These are phyloP conservation scores for Chamaenerion angustifolium DNA, from an alignment of 345 rosid genomes.

Conservation along the genomic window DNA sequence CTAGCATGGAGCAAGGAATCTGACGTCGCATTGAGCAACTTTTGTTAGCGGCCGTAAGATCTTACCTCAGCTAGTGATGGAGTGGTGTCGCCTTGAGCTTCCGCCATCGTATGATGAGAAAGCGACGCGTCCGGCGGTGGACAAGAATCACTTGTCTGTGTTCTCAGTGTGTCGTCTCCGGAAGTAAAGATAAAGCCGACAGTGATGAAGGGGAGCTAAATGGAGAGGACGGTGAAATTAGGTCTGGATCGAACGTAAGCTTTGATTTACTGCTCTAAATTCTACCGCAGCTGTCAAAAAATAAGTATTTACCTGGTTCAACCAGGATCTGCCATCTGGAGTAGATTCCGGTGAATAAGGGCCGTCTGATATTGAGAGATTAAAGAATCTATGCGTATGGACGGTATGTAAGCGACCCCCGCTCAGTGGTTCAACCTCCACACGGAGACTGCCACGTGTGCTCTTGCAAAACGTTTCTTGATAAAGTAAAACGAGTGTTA, in stretches of 20 bases:
- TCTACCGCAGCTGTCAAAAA: background rate
- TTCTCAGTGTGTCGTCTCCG: slow-evolving; percentile 3
- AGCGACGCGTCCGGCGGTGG: background rate
- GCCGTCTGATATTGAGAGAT: background rate
- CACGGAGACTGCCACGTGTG: too few species aligned
- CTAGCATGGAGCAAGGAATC: too few species aligned
- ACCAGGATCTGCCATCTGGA: too few species aligned
- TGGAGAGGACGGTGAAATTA: background rate
- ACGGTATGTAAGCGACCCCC: too few species aligned
- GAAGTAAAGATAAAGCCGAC: background rate
- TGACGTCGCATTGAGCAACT: too few species aligned
- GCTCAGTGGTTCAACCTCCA: too few species aligned
- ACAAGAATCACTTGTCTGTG: background rate
- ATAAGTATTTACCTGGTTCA: background rate
- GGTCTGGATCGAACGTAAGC: background rate
- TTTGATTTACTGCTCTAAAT: background rate
- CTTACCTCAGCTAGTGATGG: slow-evolving; percentile 58
- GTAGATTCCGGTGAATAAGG: background rate
- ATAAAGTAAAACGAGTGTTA: too few species aligned
- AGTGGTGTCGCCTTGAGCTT: slow-evolving; percentile 21
- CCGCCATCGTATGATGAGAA: slow-evolving; percentile 45
- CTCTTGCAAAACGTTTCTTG: too few species aligned
- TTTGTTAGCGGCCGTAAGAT: background rate
- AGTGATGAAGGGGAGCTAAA: background rate
- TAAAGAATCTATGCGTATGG: too few species aligned